Percentiles rank a stretch among this genome's conserved stretches.
Evolutionary conservation across 2,329 filamentous ascomycete species (phyloP).

Genomic region (Fusarium vanettenii): DNA sequence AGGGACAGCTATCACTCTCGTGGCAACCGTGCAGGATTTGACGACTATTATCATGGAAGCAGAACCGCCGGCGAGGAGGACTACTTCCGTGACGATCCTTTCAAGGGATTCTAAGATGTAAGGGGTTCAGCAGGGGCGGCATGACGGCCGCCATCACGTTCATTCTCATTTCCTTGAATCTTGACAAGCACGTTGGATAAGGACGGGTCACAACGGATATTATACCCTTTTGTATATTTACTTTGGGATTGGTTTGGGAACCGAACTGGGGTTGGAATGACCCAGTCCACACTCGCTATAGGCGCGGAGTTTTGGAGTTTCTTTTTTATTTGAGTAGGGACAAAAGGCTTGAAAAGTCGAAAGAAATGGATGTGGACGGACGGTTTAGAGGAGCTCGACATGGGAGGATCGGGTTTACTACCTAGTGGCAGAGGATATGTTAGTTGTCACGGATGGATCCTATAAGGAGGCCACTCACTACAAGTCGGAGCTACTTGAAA

Average conservation of each 20-base stretch:
- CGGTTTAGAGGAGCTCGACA: conserved; percentile 1
- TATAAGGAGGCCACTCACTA: background rate
- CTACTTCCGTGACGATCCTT: conserved; percentile 69
- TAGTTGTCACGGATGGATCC: background rate
- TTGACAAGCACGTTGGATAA: conserved; percentile 15
- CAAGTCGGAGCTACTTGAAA: background rate
- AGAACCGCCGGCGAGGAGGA: conserved; percentile 65
- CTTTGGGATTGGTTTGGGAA: conserved; percentile 23
- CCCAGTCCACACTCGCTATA: conserved; percentile 20
- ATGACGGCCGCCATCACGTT: conserved; percentile 12
- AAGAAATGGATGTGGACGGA: background rate
- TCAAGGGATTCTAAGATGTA: conserved; percentile 66
- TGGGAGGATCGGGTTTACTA: background rate
- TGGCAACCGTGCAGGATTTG: conserved; percentile 55
- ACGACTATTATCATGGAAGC: conserved; percentile 62
- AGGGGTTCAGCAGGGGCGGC: conserved; percentile 2
- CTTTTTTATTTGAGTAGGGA: background rate
- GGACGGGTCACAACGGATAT: conserved; percentile 21
- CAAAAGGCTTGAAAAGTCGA: conserved; percentile 15
- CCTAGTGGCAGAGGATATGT: background rate
- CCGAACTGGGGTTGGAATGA: background rate
- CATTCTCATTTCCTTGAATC: conserved; percentile 31
- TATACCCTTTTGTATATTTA: conserved; percentile 43
- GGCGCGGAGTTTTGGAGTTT: conserved; percentile 30
- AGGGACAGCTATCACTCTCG: conserved; percentile 64